phyloP scores from a whole-genome alignment of 2,329 filamentous ascomycete species.

The Ilyonectria mors-panacis region DNA sequence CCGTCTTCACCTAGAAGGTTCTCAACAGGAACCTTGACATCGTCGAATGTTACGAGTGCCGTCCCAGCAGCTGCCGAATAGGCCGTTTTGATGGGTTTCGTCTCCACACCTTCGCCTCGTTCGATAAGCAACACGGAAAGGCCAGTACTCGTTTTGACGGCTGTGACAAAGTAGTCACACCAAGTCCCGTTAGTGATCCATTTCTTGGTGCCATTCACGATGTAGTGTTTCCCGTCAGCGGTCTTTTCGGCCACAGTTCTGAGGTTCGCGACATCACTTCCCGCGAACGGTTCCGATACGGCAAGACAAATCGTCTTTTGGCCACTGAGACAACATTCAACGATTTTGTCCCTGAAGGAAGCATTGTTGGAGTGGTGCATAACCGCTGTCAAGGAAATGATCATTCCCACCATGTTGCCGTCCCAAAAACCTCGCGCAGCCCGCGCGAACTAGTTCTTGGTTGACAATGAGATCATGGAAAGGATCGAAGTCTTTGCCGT shows the following conservation, averaged over 20 bases:
- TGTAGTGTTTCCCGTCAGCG: slow-evolving; percentile 80
- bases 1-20: slow-evolving; percentile 86
- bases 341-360: slow-evolving; percentile 75
- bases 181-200: slow-evolving; percentile 89
- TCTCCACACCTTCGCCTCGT: slow-evolving; percentile 81
- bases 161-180: slow-evolving; percentile 86
- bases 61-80: slow-evolving; percentile 87
- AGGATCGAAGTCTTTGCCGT: slow-evolving; percentile 87
- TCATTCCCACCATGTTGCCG: slow-evolving; percentile 89
- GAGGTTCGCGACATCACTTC: slow-evolving; percentile 83
- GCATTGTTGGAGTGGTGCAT: slow-evolving; percentile 82
- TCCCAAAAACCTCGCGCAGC: slow-evolving; percentile 87
- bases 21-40: slow-evolving; percentile 85
- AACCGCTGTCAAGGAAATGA: slow-evolving; percentile 84
- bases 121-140: slow-evolving; percentile 84
- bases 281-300: slow-evolving; percentile 90
- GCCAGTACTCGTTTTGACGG: slow-evolving; percentile 83
- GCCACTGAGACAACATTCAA: slow-evolving; percentile 80
- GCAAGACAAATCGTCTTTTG: slow-evolving; percentile 91
- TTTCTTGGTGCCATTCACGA: slow-evolving; percentile 83
- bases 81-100: slow-evolving; percentile 82
- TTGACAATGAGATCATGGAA: slow-evolving; percentile 85
- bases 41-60: slow-evolving; percentile 85
- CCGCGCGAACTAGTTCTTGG: slow-evolving; percentile 80
- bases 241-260: slow-evolving; percentile 85